A percentile compares a stretch with the other conserved stretches of the same genome.
phyloP scores from a whole-genome alignment of 768 basidiomycete species.

The Pleurotus tuoliensis region DNA sequence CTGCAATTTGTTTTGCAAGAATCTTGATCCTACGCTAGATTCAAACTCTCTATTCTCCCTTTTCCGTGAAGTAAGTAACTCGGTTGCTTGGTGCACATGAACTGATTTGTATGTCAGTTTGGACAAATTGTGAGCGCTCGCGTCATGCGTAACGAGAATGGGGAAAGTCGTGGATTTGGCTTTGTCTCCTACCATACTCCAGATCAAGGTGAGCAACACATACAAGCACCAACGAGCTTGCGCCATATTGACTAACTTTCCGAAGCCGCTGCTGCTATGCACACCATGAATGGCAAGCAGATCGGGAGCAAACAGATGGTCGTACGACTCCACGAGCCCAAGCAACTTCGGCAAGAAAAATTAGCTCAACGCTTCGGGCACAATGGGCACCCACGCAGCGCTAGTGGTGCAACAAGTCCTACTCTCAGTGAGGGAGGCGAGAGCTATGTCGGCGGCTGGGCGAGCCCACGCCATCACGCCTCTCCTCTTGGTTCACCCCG shows the following conservation, averaged over 20 bases:
- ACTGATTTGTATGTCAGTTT: conserved; percentile 44
- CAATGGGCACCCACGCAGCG: conserved; percentile 75
- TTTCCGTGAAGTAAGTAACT: conserved; percentile 61
- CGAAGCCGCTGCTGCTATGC: conserved; percentile 68
- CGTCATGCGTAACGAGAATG: conserved; percentile 84
- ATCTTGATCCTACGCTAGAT: conserved; percentile 80
- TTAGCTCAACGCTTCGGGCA: conserved; percentile 78
- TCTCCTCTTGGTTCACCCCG: conserved; percentile 57
- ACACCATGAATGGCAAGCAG: conserved; percentile 73
- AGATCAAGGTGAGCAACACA: conserved; percentile 57
- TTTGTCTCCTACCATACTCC: conserved; percentile 87
- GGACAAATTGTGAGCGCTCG: conserved; percentile 91
- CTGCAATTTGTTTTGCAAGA: conserved; percentile 91
- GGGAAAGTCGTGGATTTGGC: conserved; percentile 84
- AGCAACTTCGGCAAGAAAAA: conserved; percentile 87
- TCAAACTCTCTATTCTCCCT: conserved; percentile 81
- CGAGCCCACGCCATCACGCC: conserved; percentile 60
- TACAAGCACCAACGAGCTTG: not conserved
- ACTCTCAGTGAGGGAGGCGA: conserved; percentile 81
- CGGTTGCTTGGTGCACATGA: conserved; percentile 17
- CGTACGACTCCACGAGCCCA: conserved; percentile 87
- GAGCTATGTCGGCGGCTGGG: conserved; percentile 60
- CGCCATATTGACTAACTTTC: conserved; percentile 7
- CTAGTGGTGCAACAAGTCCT: conserved; percentile 84
- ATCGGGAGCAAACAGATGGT: conserved; percentile 76